Base-by-base conservation (phyloP, 768 basidiomycete species). In the Tulasnella calospora region DNA sequence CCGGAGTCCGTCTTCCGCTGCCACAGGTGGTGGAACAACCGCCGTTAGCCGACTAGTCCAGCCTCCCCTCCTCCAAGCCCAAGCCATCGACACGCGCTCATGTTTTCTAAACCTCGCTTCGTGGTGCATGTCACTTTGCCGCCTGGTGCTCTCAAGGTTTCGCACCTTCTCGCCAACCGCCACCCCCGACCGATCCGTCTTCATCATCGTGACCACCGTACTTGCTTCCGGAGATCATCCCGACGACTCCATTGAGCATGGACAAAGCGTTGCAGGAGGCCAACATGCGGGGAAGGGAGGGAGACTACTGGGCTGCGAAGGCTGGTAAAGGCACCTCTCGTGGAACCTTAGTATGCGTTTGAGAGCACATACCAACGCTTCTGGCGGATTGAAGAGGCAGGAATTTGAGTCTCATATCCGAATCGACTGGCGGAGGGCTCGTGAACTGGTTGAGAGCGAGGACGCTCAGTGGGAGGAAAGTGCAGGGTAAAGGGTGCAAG, bases 381-480 rank as follows among this genome's bases (percentile, higher is more conserved):
- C 51, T 4, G 46, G 27, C 21, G 46, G 51, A 17, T 38, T 21
- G 44, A 27, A 19, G 74, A 76, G 74, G 30, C 30, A 61, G 57
- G 71, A 71, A 71, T 17, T 71, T 71, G 71, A 38, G 36, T n/a
- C 35, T 71, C 71, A n/a, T n/a, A 13, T 61, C 57, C 19, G 57
- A 6, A 13, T 27, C n/a, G 1, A 61, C 57, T 46, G 73, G 73
- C 2, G 44, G 73, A 2, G 51, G 46, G 30, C 9, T 76, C 15
- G 74, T 76, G 35, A 76, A 76, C 38, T 55, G 74, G 33, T 57
- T 76, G 55, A 47, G 76, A 30, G 41, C 69, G 38, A 21, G 76
- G 67, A 78, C 76, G n/a, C 40, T 78, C 70, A 78, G 76, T 47
- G 76, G 76, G 13, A n/a, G 71, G 76, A 78, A 78, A 40, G 69